A percentile compares a stretch with the other conserved stretches of the same genome.
Conservation (phyloP, 306 rosid species). For the Rubus idaeus region DNA sequence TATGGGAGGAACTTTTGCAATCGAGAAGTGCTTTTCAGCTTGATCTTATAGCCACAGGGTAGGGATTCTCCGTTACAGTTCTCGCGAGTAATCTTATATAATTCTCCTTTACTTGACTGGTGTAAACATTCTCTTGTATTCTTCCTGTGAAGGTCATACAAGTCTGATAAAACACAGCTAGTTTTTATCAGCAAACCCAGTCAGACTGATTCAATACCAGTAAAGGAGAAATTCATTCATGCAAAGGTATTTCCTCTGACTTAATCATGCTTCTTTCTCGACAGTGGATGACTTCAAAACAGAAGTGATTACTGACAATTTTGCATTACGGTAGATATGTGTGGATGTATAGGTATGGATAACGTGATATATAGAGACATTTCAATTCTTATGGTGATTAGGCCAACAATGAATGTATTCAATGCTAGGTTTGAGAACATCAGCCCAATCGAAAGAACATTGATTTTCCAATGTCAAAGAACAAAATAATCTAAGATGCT, state of each 20-base stretch:
- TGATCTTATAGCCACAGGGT: constrained; percentile 88
- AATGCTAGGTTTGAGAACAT: not conserved
- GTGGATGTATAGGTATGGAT: not conserved
- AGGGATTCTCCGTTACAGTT: constrained; percentile 39
- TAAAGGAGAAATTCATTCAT: constrained; percentile 96
- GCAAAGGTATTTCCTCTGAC: constrained; percentile 67
- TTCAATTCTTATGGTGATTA: not conserved
- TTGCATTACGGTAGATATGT: not conserved
- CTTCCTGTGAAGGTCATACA: constrained; percentile 64
- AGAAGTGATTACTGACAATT: not conserved
- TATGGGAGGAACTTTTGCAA: constrained; percentile 97
- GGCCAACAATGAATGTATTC: not conserved
- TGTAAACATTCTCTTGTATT: constrained; percentile 36
- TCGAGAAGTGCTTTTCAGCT: constrained; percentile 89
- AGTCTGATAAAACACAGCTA: constrained; percentile 63
- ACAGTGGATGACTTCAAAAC: not conserved
- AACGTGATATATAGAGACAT: not conserved
- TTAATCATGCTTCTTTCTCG: not conserved
- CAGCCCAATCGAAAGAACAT: not conserved
- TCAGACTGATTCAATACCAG: constrained; percentile 80
- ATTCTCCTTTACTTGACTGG: constrained; percentile 21
- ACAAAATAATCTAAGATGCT: not conserved
- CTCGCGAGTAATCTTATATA: constrained; percentile 19
- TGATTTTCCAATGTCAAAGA: not conserved
- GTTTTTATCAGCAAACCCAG: constrained; percentile 71